A percentile compares a stretch with the other conserved stretches of the same genome.
phyloP scores from a whole-genome alignment of 2,329 filamentous ascomycete genomes.

The Xylaria sp. region DNA sequence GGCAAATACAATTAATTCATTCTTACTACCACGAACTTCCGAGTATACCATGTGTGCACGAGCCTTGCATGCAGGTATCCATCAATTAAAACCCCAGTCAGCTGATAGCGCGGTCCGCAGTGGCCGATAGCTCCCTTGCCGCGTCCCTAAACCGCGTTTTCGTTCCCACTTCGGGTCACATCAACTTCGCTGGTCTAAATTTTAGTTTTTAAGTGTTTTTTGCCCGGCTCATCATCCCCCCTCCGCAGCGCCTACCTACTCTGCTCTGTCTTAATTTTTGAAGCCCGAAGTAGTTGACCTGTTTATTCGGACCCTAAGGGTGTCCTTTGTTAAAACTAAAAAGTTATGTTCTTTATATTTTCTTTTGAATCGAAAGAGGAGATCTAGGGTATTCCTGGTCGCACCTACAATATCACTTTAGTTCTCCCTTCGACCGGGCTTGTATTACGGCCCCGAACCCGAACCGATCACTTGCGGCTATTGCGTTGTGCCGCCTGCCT shows the following conservation, averaged over 20 bases:
- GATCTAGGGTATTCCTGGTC: not conserved
- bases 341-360: not conserved
- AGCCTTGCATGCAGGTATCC: conserved; percentile 1
- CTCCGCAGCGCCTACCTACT: not conserved
- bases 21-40: not conserved
- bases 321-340: not conserved
- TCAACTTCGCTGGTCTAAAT: conserved; percentile 25
- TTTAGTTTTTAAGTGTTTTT: conserved; percentile 11
- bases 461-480: not conserved
- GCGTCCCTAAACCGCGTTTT: conserved; percentile 41
- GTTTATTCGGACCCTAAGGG: not conserved
- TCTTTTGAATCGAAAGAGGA: not conserved
- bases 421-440: not conserved
- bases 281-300: not conserved
- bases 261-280: not conserved
- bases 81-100: conserved; percentile 39
- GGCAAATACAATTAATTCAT: not conserved
- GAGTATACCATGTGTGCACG: not conserved
- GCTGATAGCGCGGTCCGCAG: conserved; percentile 46
- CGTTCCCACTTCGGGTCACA: conserved; percentile 32
- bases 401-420: not conserved
- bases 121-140: conserved; percentile 35
- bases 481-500: not conserved
- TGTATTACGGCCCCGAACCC: not conserved
- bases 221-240: not conserved